Evolutionary conservation across 1,284 basidiomycete species (phyloP).

Genomic region (Boletus sp.): DNA sequence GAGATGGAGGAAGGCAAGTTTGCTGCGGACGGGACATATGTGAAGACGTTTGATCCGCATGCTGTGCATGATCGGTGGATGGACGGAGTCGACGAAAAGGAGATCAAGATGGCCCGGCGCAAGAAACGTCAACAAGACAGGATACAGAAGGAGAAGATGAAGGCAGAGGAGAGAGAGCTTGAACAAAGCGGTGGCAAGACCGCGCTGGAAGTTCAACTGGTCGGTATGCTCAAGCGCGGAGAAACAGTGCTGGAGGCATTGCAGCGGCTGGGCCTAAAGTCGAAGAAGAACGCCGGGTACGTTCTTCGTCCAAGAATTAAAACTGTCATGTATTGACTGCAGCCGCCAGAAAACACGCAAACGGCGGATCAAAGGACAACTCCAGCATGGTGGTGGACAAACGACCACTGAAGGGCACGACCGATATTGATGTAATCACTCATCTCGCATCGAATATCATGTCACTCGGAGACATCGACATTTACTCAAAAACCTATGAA

Average conservation of each 20-base stretch:
- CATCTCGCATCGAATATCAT: constrained; percentile 80
- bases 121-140: constrained; percentile 69
- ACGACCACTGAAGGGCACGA: constrained; percentile 36
- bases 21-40: constrained; percentile 88
- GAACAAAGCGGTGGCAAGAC: constrained; percentile 65
- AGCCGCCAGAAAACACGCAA: constrained; percentile 29
- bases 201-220: constrained; percentile 65
- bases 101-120: constrained; percentile 80
- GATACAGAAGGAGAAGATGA: constrained; percentile 65
- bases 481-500: constrained; percentile 83
- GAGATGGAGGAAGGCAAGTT: constrained; percentile 99
- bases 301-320: constrained; percentile 15
- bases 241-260: constrained; percentile 91
- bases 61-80: constrained; percentile 96
- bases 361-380: constrained; percentile 37
- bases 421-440: constrained; percentile 75
- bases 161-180: constrained; percentile 71
- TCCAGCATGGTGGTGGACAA: constrained; percentile 51
- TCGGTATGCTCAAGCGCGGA: constrained; percentile 78
- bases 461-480: constrained; percentile 77
- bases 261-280: constrained; percentile 76
- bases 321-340: constrained; percentile 1
- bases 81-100: constrained; percentile 81
- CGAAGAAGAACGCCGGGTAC: constrained; percentile 59
- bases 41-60: constrained; percentile 85